These are phyloP conservation scores for Talaromyces borbonicus DNA, from an alignment of 495 filamentous ascomycete species.

Conservation along the genomic window DNA sequence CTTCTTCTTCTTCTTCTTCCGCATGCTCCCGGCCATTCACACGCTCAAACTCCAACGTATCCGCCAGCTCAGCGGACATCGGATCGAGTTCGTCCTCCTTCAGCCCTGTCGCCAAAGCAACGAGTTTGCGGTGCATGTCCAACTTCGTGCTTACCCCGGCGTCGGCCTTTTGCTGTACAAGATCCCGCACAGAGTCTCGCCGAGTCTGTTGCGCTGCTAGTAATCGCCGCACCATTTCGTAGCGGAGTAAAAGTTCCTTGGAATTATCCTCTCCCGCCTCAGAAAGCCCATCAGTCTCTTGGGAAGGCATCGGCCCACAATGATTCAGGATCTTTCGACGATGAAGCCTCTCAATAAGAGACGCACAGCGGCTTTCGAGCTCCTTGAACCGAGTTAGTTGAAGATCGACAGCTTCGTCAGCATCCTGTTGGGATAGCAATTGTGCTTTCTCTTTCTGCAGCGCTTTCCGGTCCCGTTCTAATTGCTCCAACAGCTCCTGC, in stretches of 20 bases:
- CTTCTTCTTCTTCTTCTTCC: slow-evolving; percentile 25
- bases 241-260: slow-evolving; percentile 21
- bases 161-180: slow-evolving; percentile 38
- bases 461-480: slow-evolving; percentile 36
- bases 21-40: slow-evolving; percentile 34
- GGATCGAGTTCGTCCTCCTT: slow-evolving; percentile 42
- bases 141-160: slow-evolving; percentile 42
- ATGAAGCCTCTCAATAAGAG: slow-evolving; percentile 35
- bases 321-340: slow-evolving; percentile 20
- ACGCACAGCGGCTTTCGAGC: slow-evolving; percentile 26
- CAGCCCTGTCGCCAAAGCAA: slow-evolving; percentile 39
- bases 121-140: slow-evolving; percentile 42
- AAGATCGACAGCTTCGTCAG: slow-evolving; percentile 19
- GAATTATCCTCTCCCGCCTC: slow-evolving; percentile 10
- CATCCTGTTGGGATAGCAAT: slow-evolving; percentile 23
- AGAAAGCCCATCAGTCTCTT: slow-evolving; percentile 1
- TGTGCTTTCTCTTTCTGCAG: slow-evolving; percentile 24
- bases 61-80: slow-evolving; percentile 37
- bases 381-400: slow-evolving; percentile 28
- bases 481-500: slow-evolving; percentile 31
- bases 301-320: slow-evolving; percentile 8
- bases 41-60: slow-evolving; percentile 38
- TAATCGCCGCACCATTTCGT: slow-evolving; percentile 28
- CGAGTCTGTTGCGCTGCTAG: slow-evolving; percentile 31
- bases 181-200: slow-evolving; percentile 30